Evolutionary conservation across 2,329 filamentous ascomycete species (phyloP), one percentile per base, ranked within the genome.

Genomic region (Nannizziopsis arthrosporioides): DNA sequence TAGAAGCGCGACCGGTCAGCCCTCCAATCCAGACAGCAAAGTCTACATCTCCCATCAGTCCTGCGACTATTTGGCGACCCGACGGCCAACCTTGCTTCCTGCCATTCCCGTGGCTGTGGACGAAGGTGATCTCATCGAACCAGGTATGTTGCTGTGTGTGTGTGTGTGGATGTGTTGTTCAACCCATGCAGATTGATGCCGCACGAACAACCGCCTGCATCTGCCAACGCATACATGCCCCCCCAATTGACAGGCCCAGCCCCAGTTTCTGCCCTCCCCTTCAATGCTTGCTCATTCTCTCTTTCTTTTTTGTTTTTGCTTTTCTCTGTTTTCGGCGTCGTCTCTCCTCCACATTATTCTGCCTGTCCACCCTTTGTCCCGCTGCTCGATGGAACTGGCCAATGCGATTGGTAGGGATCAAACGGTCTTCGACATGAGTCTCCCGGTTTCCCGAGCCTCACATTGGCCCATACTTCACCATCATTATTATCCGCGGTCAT

Each of bases 211-310:
- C 27, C 50, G 42, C 32, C 42, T 38, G 50, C 50, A 35, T 47
- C 22, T 53, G 51, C 51, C 51, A 53, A 53, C 51, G 51, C 51
- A 53, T 51, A 48, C 48, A 44, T 49, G 32, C 42, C 42, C 30
- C 35, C 14, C 14, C 19, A 45, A 41, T 45, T 37, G 36, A 34
- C 47, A 50, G 43, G 14, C 41, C 22, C 14, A 43, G 34, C 43
- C 47, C 36, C 17, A 19, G 22, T 27, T 27, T 27, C 7, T 27
- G 22, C 22, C 22, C 7, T 27, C 22, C 22, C 22, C 7, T 27
- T 27, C 22, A 27, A 27, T 37, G 22, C 14, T 11, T 18, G n/a
- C 44, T 34, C 14, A 2, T 39, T 22, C 17, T 22, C 19, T 38
- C 22, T 47, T 18, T 35, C 30, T 8, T 18, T 10, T 37, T 17